Conservation (phyloP, 1,284 basidiomycete genomes). For the Meripilus lineatus region DNA sequence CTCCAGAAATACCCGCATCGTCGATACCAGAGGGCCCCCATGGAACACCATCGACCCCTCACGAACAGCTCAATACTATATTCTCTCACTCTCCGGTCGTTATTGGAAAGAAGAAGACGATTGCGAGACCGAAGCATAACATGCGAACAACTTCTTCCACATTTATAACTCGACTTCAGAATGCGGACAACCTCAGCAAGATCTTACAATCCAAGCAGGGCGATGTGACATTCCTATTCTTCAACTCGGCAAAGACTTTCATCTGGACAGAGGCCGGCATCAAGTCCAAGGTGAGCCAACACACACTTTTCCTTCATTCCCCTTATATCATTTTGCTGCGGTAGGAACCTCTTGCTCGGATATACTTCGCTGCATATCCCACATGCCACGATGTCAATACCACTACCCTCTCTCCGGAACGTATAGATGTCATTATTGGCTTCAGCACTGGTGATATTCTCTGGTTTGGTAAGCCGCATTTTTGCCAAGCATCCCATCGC, state of each 20-base stretch:
- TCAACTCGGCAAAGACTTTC: slow-evolving; percentile 76
- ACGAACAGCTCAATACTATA: slow-evolving; percentile 30
- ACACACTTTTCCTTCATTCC: slow-evolving; percentile 4
- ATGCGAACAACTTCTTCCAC: slow-evolving; percentile 85
- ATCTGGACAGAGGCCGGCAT: slow-evolving; percentile 79
- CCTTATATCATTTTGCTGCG: slow-evolving; percentile 4
- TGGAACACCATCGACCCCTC: slow-evolving; percentile 30
- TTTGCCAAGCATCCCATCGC: slow-evolving; percentile 4
- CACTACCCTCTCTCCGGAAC: slow-evolving; percentile 70
- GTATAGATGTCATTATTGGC: slow-evolving; percentile 88
- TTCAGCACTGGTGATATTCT: slow-evolving; percentile 91
- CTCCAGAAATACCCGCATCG: slow-evolving; percentile 37
- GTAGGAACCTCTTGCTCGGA: slow-evolving; percentile 81
- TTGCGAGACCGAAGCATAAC: slow-evolving; percentile 78
- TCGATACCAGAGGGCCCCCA: slow-evolving; percentile 19
- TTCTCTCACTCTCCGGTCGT: slow-evolving; percentile 37
- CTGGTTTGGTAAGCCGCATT: slow-evolving; percentile 68
- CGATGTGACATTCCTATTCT: slow-evolving; percentile 81
- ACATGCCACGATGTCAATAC: slow-evolving; percentile 90
- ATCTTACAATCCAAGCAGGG: slow-evolving; percentile 73
- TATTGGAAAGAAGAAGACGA: slow-evolving; percentile 56
- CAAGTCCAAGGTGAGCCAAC: slow-evolving; percentile 61
- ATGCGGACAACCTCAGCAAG: slow-evolving; percentile 71
- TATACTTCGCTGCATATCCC: slow-evolving; percentile 83
- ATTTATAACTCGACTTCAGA: slow-evolving; percentile 84